Percentiles rank a stretch among this genome's conserved stretches.
phyloP scores from a whole-genome alignment of 108 stramenopile genomes.

The Nitzschia sp. region DNA sequence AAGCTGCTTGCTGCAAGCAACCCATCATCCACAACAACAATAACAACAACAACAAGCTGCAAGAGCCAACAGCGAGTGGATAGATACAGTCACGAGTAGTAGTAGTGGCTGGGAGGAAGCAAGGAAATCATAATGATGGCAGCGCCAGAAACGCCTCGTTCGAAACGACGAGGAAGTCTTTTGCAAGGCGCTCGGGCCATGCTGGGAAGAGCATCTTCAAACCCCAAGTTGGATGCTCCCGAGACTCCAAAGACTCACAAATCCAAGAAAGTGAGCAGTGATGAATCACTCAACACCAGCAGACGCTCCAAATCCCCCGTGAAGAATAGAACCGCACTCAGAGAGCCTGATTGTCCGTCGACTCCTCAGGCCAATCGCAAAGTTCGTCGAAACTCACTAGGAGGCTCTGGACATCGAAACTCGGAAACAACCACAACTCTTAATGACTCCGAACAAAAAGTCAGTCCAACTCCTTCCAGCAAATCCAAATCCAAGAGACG shows the following conservation, averaged over 20 bases:
- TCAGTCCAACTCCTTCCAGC: constrained; percentile 7
- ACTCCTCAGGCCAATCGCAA: constrained; percentile 11
- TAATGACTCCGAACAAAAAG: background rate
- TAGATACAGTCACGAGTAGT: no score
- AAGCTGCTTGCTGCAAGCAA: no score
- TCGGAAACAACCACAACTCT: background rate
- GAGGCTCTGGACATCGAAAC: background rate
- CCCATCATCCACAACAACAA: no score
- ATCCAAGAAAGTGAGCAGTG: background rate
- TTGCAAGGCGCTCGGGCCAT: constrained; percentile 10
- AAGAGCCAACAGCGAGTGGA: no score
- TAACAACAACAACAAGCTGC: no score
- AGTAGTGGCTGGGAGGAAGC: no score
- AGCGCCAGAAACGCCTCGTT: constrained; percentile 7
- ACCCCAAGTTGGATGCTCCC: constrained; percentile 1
- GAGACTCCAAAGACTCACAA: background rate
- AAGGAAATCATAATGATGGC: background rate
- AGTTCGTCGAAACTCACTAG: constrained; percentile 1
- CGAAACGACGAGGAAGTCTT: constrained; percentile 5
- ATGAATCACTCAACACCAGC: no score
- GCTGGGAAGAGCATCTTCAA: background rate
- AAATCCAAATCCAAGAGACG: constrained; percentile 1
- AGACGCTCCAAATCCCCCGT: no score
- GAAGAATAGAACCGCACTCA: no score
- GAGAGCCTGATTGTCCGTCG: background rate